Conservation (phyloP, 257 asterid species). For the Solanum acaule region DNA sequence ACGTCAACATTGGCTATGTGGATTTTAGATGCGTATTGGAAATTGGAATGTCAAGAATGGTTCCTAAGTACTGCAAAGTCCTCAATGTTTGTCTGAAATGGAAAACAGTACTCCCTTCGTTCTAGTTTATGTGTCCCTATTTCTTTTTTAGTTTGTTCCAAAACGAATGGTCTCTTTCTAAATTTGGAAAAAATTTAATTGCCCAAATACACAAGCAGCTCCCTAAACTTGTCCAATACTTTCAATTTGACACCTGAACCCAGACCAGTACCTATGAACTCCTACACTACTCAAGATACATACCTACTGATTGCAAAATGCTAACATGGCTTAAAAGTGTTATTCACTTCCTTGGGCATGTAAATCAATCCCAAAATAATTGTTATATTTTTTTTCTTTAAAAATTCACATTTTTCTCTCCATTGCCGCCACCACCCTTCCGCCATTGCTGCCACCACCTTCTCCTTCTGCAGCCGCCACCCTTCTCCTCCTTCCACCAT, state of each 20-base stretch:
- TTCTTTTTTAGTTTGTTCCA: neutral
- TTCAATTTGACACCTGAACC: neutral
- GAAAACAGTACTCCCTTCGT: neutral
- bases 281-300: neutral
- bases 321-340: neutral
- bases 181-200: neutral
- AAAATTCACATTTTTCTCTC: neutral
- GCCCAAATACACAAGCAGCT: neutral
- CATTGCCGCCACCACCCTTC: neutral
- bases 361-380: neutral
- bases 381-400: neutral
- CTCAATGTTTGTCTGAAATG: neutral
- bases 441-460: neutral
- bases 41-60: neutral
- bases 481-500: neutral
- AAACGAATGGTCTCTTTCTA: neutral
- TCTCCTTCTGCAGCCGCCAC: neutral
- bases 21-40: neutral
- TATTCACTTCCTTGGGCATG: neutral
- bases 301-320: neutral
- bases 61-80: neutral
- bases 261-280: neutral
- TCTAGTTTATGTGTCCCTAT: neutral
- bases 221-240: neutral
- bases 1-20: neutral